Evolutionary conservation across 169 alveolate species (phyloP).

Genomic region (Fabrea salina): DNA sequence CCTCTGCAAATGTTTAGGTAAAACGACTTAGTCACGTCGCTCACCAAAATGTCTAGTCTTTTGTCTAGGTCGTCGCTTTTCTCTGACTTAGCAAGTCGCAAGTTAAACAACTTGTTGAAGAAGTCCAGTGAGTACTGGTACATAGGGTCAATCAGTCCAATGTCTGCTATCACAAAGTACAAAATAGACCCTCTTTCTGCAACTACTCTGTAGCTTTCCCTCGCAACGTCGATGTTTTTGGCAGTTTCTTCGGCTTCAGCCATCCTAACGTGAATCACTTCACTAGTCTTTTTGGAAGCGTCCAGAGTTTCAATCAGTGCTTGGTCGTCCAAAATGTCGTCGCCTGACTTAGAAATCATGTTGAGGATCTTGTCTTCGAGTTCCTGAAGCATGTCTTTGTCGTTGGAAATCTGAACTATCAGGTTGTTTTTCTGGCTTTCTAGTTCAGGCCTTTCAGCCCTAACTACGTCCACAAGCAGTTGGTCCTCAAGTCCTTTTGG

Average conservation of each 20-base stretch:
- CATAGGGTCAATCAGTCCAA: constrained; percentile 87
- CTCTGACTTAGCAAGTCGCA: constrained; percentile 80
- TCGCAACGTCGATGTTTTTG: constrained; percentile 76
- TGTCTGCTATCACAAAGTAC: constrained; percentile 86
- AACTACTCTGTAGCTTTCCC: constrained; percentile 78
- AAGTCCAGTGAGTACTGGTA: constrained; percentile 86
- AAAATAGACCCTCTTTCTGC: constrained; percentile 80
- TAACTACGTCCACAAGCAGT: constrained; percentile 89
- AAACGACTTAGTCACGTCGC: constrained; percentile 83
- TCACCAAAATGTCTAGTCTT: constrained; percentile 77
- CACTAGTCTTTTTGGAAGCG: constrained; percentile 79
- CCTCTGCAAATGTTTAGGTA: constrained; percentile 86
- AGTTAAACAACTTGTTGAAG: constrained; percentile 81
- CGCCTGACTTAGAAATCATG: constrained; percentile 83
- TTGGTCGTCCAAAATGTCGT: constrained; percentile 83
- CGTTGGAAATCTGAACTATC: constrained; percentile 84
- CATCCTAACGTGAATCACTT: constrained; percentile 83
- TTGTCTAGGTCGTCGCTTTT: constrained; percentile 71
- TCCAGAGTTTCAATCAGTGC: constrained; percentile 81
- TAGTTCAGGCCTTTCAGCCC: constrained; percentile 88
- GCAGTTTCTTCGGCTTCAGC: constrained; percentile 85
- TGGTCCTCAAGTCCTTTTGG: constrained; percentile 93
- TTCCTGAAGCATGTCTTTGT: constrained; percentile 78
- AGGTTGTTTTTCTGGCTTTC: constrained; percentile 84
- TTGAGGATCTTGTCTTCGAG: constrained; percentile 87